Conservation (phyloP, 2,329 filamentous ascomycete species). For the Teratosphaeria destructans region DNA sequence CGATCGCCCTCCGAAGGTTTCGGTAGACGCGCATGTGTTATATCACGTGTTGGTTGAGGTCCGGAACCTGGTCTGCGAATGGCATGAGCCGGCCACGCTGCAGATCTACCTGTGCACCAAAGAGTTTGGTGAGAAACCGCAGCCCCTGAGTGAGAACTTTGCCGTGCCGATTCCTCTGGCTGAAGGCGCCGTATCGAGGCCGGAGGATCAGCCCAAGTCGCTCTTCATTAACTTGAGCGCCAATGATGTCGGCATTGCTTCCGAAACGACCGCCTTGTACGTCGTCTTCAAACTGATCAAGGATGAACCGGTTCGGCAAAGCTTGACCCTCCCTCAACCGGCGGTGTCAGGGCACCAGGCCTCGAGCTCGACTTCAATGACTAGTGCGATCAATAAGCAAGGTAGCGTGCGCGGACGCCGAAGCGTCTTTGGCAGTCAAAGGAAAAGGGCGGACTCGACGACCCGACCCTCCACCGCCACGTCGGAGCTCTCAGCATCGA, state of each 20-base stretch:
- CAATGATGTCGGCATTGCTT: constrained; percentile 57
- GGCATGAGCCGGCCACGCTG: constrained; percentile 64
- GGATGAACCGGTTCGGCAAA: constrained; percentile 34
- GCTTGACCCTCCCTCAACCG: not conserved
- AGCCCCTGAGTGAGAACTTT: constrained; percentile 72
- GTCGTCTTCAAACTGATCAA: constrained; percentile 72
- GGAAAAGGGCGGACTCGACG: constrained; percentile 23
- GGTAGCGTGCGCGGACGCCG: constrained; percentile 31
- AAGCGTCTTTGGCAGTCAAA: constrained; percentile 58
- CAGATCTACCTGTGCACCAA: constrained; percentile 70
- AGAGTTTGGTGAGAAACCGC: constrained; percentile 50
- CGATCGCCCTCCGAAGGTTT: constrained; percentile 63
- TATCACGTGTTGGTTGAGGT: constrained; percentile 79
- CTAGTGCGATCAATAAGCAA: constrained; percentile 5
- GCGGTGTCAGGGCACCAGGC: not conserved
- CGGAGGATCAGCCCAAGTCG: constrained; percentile 63
- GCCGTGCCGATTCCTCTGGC: constrained; percentile 66
- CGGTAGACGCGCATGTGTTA: constrained; percentile 59
- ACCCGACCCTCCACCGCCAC: constrained; percentile 16
- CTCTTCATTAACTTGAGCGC: constrained; percentile 79
- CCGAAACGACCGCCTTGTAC: constrained; percentile 61
- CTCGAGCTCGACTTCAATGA: not conserved
- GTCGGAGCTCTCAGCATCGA: constrained; percentile 15
- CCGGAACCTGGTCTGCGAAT: constrained; percentile 67
- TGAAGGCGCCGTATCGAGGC: constrained; percentile 56